phyloP scores from a whole-genome alignment of 2,329 filamentous ascomycete species.

The Pyrenochaeta sp. region DNA sequence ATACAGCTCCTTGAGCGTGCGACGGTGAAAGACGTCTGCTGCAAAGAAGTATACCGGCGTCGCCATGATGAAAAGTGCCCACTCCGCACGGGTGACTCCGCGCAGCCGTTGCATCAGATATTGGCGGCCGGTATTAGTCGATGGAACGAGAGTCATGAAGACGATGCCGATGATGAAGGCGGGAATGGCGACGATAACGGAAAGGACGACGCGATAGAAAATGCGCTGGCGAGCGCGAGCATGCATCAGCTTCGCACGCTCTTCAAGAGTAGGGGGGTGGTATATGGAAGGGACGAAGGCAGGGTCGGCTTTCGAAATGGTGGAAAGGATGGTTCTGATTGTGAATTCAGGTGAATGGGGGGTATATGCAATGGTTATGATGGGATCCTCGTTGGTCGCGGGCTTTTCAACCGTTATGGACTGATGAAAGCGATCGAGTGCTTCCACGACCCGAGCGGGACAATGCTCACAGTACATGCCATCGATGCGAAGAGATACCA shows the following conservation, averaged over 20 bases:
- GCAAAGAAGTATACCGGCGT: constrained; percentile 89
- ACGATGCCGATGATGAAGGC: constrained; percentile 88
- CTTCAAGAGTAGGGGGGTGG: constrained; percentile 83
- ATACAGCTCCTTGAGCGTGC: constrained; percentile 79
- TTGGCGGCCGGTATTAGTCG: constrained; percentile 64
- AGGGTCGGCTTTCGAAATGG: constrained; percentile 72
- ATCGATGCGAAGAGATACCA: constrained; percentile 47
- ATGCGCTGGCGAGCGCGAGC: constrained; percentile 73
- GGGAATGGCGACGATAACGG: constrained; percentile 75
- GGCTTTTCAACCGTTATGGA: constrained; percentile 64
- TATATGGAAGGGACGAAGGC: constrained; percentile 75
- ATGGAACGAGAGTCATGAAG: constrained; percentile 90
- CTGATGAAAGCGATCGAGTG: constrained; percentile 61
- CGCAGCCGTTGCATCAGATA: constrained; percentile 76
- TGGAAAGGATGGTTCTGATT: constrained; percentile 74
- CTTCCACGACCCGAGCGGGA: too few relatives aligned
- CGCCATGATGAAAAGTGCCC: constrained; percentile 80
- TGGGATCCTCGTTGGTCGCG: too few relatives aligned
- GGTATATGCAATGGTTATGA: constrained; percentile 74
- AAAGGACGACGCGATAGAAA: constrained; percentile 75
- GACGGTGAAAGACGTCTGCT: constrained; percentile 82
- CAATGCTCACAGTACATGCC: constrained; percentile 60
- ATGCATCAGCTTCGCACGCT: constrained; percentile 78
- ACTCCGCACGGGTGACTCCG: constrained; percentile 75
- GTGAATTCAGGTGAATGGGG: constrained; percentile 75